phyloP scores from a whole-genome alignment of 23 red algal species.

The Gracilaria domingensis region DNA sequence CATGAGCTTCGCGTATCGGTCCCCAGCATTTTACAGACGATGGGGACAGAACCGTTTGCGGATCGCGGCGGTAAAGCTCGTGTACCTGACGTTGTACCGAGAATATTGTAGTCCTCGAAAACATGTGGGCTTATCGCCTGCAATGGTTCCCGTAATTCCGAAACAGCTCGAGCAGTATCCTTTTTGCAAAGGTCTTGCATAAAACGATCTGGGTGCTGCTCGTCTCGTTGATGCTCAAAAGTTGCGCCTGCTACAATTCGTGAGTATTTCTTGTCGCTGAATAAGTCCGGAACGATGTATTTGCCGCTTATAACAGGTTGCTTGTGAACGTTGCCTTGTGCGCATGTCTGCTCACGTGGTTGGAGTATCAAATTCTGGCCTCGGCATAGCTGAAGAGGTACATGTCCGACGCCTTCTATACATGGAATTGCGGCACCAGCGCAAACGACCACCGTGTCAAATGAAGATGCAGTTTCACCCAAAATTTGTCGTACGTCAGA shows the following conservation, averaged over 20 bases:
- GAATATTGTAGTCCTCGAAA: background rate
- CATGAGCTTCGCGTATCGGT: background rate
- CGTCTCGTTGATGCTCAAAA: constrained; percentile 40
- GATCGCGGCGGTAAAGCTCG: constrained; percentile 69
- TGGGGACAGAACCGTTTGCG: constrained; percentile 60
- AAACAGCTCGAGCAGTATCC: constrained; percentile 26
- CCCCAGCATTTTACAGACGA: constrained; percentile 40
- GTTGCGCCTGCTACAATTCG: constrained; percentile 51
- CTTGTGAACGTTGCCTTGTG: too few species aligned
- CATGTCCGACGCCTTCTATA: constrained; percentile 31
- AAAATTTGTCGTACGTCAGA: constrained; percentile 17
- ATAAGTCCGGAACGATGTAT: constrained; percentile 63
- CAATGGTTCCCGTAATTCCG: constrained; percentile 12
- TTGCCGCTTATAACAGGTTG: constrained; percentile 67
- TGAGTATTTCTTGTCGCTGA: background rate
- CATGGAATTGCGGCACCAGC: constrained; percentile 52
- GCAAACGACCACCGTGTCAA: constrained; percentile 79
- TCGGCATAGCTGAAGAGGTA: constrained; percentile 57
- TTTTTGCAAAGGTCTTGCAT: constrained; percentile 29
- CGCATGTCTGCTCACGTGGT: background rate
- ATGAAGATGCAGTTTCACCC: background rate
- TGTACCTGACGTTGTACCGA: constrained; percentile 33
- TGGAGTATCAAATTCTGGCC: constrained; percentile 70
- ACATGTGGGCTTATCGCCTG: constrained; percentile 10
- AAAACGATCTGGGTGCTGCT: background rate